Evolutionary conservation across 192 early-diverging fungal genomes (phyloP), one percentile per base, ranked within the genome.

Genomic region (Cladochytrium replicatum): DNA sequence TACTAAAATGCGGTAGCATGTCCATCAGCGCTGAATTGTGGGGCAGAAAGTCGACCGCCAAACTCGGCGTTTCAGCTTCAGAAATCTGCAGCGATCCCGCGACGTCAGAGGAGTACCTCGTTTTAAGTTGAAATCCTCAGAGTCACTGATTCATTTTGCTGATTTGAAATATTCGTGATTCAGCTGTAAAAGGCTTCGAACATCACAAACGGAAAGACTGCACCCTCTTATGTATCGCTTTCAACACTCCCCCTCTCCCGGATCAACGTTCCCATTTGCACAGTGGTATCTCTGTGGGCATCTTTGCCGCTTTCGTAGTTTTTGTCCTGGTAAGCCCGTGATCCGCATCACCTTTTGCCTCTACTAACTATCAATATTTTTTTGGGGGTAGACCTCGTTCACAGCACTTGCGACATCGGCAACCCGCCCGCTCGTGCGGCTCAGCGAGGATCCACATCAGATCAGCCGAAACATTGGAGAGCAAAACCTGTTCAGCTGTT

Each of bases 381-480:
- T n/a, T n/a, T n/a, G n/a, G n/a, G n/a, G n/a, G n/a, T n/a, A n/a
- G n/a, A n/a, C n/a, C n/a, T n/a, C n/a, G n/a, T n/a, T n/a, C n/a
- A n/a, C n/a, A n/a, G n/a, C n/a, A n/a, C n/a, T n/a, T n/a, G n/a
- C n/a, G n/a, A n/a, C n/a, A n/a, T n/a, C n/a, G n/a, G n/a, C n/a
- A n/a, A n/a, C n/a, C n/a, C n/a, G n/a, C n/a, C 61, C 61, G 3
- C 43, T 63, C 0, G 41, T 15, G 6, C 6, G 15, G 0, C 50
- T 63, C 19, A 57, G 50, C 30, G 42, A 46, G 2, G 61, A 63
- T 23, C 43, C 53, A 11, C 11, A 13, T 6, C 4, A 28, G 32
- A 61, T 63, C 27, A 41, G 31, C 8, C 48, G 52, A 48, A 63
- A 63, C 59, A 63, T 63, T 42, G 61, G 61, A 3, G 37, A n/a